Percentiles rank a stretch among this genome's conserved stretches.
These are phyloP conservation scores for Euphrasia confusa DNA, from an alignment of 257 asterid genomes.

Conservation along the genomic window DNA sequence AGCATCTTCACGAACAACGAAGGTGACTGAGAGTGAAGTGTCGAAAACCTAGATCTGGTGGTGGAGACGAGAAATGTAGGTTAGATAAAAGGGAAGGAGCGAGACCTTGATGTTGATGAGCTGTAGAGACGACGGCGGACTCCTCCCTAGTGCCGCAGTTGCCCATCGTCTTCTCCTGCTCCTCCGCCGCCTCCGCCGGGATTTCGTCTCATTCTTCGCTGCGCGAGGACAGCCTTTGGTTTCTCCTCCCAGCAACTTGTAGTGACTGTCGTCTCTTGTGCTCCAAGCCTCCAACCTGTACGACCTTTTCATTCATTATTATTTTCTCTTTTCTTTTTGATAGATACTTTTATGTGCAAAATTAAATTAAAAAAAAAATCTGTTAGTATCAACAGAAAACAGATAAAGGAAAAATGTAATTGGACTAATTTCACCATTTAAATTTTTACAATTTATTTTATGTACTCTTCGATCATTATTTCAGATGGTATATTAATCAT, in stretches of 20 bases:
- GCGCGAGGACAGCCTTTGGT: conserved; percentile 23
- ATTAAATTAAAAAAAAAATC: too few species aligned
- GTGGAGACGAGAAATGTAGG: conserved; percentile 17
- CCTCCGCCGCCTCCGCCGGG: conserved; percentile 27
- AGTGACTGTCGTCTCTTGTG: conserved; percentile 17
- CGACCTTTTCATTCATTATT: conserved; percentile 14
- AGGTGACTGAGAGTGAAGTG: conserved; percentile 3
- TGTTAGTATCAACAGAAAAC: too few species aligned
- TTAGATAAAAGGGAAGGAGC: background rate
- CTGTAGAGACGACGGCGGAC: conserved; percentile 82
- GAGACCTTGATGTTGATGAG: conserved; percentile 74
- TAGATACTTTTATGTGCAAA: too few species aligned
- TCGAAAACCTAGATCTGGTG: conserved; percentile 39
- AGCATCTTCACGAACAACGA: background rate
- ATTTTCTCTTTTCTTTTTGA: background rate
- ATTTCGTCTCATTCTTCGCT: conserved; percentile 46
- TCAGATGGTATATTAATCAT: too few species aligned
- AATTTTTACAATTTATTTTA: too few species aligned
- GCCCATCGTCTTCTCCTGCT: conserved; percentile 48
- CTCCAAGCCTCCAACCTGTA: conserved; percentile 27
- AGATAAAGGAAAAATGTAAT: too few species aligned
- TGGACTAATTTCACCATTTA: too few species aligned
- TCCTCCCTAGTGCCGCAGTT: conserved; percentile 99
- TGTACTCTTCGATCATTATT: too few species aligned
- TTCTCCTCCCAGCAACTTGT: background rate